These are phyloP conservation scores for Umbilicus rupestris DNA, from an alignment of 164 flowering plant species.

Conservation along the genomic window DNA sequence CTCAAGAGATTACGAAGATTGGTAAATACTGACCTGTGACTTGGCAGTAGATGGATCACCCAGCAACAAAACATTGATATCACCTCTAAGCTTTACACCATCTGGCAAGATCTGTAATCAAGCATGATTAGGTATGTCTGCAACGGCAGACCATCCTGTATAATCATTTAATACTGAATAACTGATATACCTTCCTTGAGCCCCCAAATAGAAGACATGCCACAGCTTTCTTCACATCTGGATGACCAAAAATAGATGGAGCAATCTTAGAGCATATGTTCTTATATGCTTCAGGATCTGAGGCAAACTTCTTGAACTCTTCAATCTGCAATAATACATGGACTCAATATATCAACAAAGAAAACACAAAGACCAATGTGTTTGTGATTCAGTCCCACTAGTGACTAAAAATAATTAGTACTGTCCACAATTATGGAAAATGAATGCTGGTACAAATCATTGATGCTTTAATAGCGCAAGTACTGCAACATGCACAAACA, in stretches of 20 bases:
- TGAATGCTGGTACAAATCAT: not conserved
- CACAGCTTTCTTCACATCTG: slow-evolving; percentile 87
- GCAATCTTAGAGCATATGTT: slow-evolving; percentile 83
- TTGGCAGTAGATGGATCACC: slow-evolving; percentile 99
- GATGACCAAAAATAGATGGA: slow-evolving; percentile 95
- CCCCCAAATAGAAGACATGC: slow-evolving; percentile 98
- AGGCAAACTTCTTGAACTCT: slow-evolving; percentile 86
- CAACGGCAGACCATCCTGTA: slow-evolving; percentile 4
- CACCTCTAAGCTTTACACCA: slow-evolving; percentile 93
- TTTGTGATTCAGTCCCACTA: not conserved
- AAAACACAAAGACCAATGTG: slow-evolving; percentile 1
- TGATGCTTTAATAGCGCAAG: not conserved
- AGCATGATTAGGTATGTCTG: not conserved
- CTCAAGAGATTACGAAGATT: not conserved
- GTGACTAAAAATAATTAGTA: not conserved
- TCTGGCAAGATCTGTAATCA: slow-evolving; percentile 73
- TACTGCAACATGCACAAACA: not conserved
- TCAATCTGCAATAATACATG: slow-evolving; percentile 43
- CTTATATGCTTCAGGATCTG: slow-evolving; percentile 51
- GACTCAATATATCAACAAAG: not conserved
- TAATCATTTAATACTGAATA: not conserved
- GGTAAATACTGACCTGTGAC: slow-evolving; percentile 61
- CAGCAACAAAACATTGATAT: slow-evolving; percentile 85
- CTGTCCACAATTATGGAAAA: not conserved
- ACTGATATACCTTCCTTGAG: slow-evolving; percentile 81